Evolutionary conservation across 257 asterid genomes (phyloP).

Genomic region (Fraxinus quadrangulata): DNA sequence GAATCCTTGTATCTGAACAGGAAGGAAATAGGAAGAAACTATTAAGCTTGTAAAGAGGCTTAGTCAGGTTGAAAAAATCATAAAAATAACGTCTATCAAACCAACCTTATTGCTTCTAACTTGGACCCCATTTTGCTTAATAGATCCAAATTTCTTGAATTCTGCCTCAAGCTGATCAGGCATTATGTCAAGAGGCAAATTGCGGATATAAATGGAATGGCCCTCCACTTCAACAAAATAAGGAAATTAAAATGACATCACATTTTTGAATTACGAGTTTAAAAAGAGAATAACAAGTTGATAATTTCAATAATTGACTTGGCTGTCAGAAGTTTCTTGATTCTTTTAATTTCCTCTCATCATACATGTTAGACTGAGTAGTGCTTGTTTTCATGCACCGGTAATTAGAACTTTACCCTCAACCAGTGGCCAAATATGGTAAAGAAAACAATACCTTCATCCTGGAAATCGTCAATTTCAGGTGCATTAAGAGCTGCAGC

Average conservation of each 20-base stretch:
- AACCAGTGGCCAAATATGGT: background rate
- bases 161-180: slow-evolving; percentile 70
- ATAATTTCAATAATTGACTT: slow-evolving; percentile 6
- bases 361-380: background rate
- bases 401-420: background rate
- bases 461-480: slow-evolving; percentile 47
- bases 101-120: slow-evolving; percentile 80
- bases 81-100: slow-evolving; percentile 19
- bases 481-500: slow-evolving; percentile 26
- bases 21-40: slow-evolving; percentile 19
- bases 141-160: slow-evolving; percentile 74
- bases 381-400: slow-evolving; percentile 5
- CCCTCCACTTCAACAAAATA: slow-evolving; percentile 60
- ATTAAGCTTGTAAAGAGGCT: slow-evolving; percentile 5
- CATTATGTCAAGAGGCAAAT: slow-evolving; percentile 67
- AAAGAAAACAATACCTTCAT: slow-evolving; percentile 50
- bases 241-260: slow-evolving; percentile 19
- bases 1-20: slow-evolving; percentile 69
- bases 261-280: slow-evolving; percentile 2
- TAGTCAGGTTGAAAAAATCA: slow-evolving; percentile 7
- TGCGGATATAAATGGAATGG: slow-evolving; percentile 79
- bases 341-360: background rate
- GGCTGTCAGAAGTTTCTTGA: slow-evolving; percentile 4
- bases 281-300: background rate
- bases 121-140: slow-evolving; percentile 82